These are phyloP conservation scores for Climacium dendroides DNA, from an alignment of 225 moss, liverwort and hornwort genomes.

Conservation along the genomic window DNA sequence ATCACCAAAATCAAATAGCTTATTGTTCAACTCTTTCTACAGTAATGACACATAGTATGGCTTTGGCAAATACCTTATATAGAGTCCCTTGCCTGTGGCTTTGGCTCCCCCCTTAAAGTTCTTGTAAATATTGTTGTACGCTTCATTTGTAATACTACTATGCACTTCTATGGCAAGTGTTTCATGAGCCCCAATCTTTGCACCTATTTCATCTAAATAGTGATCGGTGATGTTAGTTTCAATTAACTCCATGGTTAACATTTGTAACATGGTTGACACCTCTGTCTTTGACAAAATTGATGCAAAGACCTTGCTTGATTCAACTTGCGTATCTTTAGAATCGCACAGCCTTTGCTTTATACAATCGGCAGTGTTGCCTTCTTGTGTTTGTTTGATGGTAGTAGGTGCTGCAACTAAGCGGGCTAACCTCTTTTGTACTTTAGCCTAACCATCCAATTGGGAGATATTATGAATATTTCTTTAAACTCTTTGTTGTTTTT, in stretches of 20 bases:
- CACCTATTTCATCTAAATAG: not conserved
- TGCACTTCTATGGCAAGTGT: not conserved
- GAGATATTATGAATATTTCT: not conserved
- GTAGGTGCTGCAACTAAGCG: rapidly evolving
- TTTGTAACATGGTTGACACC: not conserved
- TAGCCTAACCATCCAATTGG: rapidly evolving
- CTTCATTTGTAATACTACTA: no score
- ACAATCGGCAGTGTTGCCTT: rapidly evolving
- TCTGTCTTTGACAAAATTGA: not conserved
- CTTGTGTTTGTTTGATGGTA: not conserved
- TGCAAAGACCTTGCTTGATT: rapidly evolving
- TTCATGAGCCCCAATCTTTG: not conserved
- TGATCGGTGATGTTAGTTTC: not conserved
- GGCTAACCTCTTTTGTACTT: rapidly evolving
- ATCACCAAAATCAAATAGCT: rapidly evolving
- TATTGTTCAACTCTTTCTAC: no score
- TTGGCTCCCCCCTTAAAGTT: no score
- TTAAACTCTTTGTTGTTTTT: no score
- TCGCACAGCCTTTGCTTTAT: not conserved
- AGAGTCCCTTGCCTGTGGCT: no score
- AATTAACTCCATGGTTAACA: rapidly evolving
- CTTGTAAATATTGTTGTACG: no score
- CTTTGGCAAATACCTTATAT: no score
- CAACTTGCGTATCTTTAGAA: rapidly evolving
- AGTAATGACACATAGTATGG: no score